phyloP scores from a whole-genome alignment of 306 rosid species.

The Carpinus viminea region DNA sequence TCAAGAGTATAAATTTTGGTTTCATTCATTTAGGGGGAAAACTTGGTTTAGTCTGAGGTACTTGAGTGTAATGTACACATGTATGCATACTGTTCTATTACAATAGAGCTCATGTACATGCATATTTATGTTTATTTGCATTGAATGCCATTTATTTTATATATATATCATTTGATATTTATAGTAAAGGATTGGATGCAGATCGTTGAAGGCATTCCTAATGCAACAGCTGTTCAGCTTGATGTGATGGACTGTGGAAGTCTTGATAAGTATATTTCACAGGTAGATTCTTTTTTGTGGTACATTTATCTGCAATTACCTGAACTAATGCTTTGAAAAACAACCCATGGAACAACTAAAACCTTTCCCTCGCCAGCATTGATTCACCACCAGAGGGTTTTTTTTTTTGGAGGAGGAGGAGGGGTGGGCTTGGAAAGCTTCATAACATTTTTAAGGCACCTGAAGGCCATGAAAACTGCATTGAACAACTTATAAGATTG shows the following conservation, averaged over 20 bases:
- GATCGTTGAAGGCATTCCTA: constrained; percentile 76
- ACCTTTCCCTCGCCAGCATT: no score
- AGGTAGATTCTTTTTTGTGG: constrained; percentile 50
- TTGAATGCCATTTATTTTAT: background rate
- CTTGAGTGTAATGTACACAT: background rate
- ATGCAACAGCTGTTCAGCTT: constrained; percentile 75
- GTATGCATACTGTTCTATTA: background rate
- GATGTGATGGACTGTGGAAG: constrained; percentile 60
- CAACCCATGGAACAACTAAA: background rate
- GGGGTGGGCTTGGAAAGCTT: background rate
- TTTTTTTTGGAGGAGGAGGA: background rate
- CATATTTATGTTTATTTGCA: background rate
- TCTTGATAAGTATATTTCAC: constrained; percentile 59
- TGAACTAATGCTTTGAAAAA: constrained; percentile 11
- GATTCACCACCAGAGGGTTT: background rate
- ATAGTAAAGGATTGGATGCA: constrained; percentile 43
- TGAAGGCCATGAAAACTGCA: background rate
- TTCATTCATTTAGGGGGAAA: background rate
- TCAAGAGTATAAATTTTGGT: background rate
- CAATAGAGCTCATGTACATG: background rate
- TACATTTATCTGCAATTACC: constrained; percentile 13
- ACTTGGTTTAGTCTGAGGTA: background rate
- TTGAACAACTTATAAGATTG: background rate
- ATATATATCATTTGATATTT: constrained; percentile 25
- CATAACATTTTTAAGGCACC: background rate